Evolutionary conservation across 805 yeast genomes (phyloP).

Genomic region (Yarrowia sp.): DNA sequence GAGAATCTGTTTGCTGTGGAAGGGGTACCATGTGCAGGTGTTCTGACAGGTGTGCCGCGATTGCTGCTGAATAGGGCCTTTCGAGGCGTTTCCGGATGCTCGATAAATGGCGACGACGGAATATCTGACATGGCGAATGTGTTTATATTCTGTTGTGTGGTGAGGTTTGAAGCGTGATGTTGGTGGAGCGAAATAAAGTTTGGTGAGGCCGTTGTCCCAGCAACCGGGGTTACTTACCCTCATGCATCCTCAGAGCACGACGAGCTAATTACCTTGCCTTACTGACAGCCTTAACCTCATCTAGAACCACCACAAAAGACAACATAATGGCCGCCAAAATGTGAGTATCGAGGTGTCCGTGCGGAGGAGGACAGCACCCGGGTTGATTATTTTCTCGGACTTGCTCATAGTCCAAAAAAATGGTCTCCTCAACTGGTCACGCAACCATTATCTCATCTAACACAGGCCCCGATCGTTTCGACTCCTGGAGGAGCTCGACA

Average conservation of each 20-base stretch:
- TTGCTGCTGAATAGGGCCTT: neutral
- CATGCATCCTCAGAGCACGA: constrained; percentile 22
- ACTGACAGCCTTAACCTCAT: constrained; percentile 27
- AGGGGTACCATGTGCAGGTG: neutral
- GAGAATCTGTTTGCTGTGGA: neutral
- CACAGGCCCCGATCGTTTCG: constrained; percentile 83
- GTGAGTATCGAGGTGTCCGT: constrained; percentile 22
- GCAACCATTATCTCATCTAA: neutral
- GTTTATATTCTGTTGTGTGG: neutral
- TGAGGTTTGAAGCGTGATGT: neutral
- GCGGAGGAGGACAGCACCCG: neutral
- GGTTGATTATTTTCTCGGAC: neutral
- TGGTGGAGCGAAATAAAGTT: neutral
- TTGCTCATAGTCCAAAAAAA: too few species aligned
- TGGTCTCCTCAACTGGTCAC: neutral
- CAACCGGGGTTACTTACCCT: constrained; percentile 14
- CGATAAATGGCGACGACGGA: constrained; percentile 23
- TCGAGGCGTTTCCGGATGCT: constrained; percentile 23
- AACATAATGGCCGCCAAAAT: constrained; percentile 30
- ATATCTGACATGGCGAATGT: neutral
- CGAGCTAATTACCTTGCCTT: constrained; percentile 27
- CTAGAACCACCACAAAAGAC: constrained; percentile 22
- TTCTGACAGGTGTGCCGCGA: neutral
- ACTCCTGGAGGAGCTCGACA: constrained; percentile 91
- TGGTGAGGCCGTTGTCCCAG: neutral